Evolutionary conservation across 768 basidiomycete genomes (phyloP).

Genomic region (Boletus pseudopeckii): DNA sequence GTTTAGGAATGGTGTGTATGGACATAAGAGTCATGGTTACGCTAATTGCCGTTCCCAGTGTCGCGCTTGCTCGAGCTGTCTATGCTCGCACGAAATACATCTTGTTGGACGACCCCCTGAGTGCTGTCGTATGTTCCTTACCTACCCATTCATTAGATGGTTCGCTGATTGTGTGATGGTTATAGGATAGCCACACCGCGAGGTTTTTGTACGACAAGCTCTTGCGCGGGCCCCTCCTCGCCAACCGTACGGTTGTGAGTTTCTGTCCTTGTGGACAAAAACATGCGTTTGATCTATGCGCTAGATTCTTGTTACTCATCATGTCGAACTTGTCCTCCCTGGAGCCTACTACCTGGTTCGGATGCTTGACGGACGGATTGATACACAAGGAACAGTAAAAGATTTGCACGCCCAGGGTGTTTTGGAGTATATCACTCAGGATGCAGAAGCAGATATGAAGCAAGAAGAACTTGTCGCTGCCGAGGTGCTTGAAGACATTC

Average conservation of each 20-base stretch:
- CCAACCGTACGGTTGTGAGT: conserved; percentile 63
- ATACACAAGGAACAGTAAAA: conserved; percentile 64
- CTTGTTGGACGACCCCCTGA: conserved; percentile 77
- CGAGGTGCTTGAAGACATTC: conserved; percentile 12
- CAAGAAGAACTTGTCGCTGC: conserved; percentile 39
- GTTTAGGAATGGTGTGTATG: conserved; percentile 1
- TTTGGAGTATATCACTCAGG: conserved; percentile 57
- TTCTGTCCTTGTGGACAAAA: not conserved
- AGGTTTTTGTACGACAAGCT: conserved; percentile 61
- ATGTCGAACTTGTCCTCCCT: conserved; percentile 78
- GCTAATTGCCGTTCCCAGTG: conserved; percentile 38
- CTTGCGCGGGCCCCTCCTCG: conserved; percentile 62
- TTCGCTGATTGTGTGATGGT: not conserved
- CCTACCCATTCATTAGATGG: not conserved
- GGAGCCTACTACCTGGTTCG: conserved; percentile 70
- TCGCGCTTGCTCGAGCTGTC: conserved; percentile 79
- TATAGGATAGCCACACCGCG: conserved; percentile 66
- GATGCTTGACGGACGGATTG: conserved; percentile 79
- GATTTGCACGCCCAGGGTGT: conserved; percentile 61
- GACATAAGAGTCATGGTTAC: not conserved
- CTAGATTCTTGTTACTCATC: conserved; percentile 75
- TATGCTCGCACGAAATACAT: conserved; percentile 70
- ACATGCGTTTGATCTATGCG: not conserved
- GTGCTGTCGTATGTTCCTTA: conserved; percentile 62
- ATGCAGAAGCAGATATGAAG: conserved; percentile 45